Conservation (phyloP, 306 rosid species). For the Fragaria nilgerrensis region DNA sequence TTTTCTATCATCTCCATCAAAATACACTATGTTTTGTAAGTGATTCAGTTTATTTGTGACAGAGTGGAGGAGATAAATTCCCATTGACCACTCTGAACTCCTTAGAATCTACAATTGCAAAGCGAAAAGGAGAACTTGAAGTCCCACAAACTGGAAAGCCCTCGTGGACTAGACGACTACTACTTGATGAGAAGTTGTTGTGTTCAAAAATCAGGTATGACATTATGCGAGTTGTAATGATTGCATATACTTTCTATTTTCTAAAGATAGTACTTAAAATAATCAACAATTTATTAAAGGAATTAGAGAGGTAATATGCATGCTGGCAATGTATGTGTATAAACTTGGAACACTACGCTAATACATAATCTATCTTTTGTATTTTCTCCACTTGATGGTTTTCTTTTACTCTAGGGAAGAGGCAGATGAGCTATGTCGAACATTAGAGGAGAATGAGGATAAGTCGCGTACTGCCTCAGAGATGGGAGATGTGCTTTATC, state of each 20-base stretch:
- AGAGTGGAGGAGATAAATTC: slow-evolving; percentile 50
- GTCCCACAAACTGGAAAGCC: slow-evolving; percentile 47
- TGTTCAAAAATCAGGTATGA: slow-evolving; percentile 80
- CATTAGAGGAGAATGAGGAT: slow-evolving; percentile 69
- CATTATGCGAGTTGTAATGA: background rate
- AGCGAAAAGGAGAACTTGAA: slow-evolving; percentile 62
- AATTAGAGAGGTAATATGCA: background rate
- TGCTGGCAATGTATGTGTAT: background rate
- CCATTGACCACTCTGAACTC: slow-evolving; percentile 66
- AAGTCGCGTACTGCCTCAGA: slow-evolving; percentile 70
- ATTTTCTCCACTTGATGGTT: background rate
- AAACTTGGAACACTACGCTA: background rate
- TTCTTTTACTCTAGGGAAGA: slow-evolving; percentile 55
- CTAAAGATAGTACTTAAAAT: background rate
- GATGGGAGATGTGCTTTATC: slow-evolving; percentile 84
- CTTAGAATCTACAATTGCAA: slow-evolving; percentile 62
- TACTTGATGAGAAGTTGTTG: slow-evolving; percentile 52
- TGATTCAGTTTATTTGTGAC: slow-evolving; percentile 30
- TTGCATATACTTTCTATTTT: background rate
- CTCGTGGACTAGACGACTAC: slow-evolving; percentile 76
- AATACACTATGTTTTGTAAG: slow-evolving; percentile 7
- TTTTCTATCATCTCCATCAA: slow-evolving; percentile 6
- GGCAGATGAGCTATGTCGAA: slow-evolving; percentile 75
- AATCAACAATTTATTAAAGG: too few relatives aligned
- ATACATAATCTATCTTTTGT: background rate